Evolutionary conservation across 352 stramenopile species (phyloP), one percentile per base, ranked within the genome.

Genomic region (Phytophthora pluvialis): DNA sequence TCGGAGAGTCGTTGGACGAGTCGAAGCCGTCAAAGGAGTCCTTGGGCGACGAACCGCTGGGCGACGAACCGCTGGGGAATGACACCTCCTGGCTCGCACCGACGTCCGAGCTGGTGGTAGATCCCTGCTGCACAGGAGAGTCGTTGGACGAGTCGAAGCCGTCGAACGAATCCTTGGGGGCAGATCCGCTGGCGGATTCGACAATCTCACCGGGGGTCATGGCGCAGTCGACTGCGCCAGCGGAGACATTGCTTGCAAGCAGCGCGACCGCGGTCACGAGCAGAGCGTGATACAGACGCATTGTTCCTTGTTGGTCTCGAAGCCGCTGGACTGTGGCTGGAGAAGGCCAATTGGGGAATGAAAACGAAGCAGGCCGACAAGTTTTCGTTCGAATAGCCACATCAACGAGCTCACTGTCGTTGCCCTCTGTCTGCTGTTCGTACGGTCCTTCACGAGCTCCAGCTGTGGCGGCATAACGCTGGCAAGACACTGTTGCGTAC

Each of bases 321-420:
- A 49, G 46, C 36, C 39, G 60, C 18, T 46, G 35, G 60, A 48
- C 26, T 69, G 60, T 63, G 16, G 36, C 50, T 31, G 52, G 43
- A 43, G 45, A 70, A 60, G 42, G 61, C 52, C 61, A 64, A 60
- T 64, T 70, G 61, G 36, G 50, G 42, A 70, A 64, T 70, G 61
- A 70, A 46, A 32, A 44, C 18, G 16, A 45, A 16, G 21, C 9
- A 44, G 25, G 10, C 25, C n/a, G 21, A 33, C 39, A 33, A 33
- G 52, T 33, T 53, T 61, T 57, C 44, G 21, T 59, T 59, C 46
- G 47, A 65, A 58, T 38, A 53, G 56, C 47, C 31, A 28, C 43
- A 13, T 39, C 48, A 52, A 42, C 25, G 33, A 42, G 42, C n/a
- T 50, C 39, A 48, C 13, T n/a, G 45, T 44, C 38, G n/a, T 49